phyloP scores from a whole-genome alignment of 257 asterid genomes.

The Ajuga chamaepitys region DNA sequence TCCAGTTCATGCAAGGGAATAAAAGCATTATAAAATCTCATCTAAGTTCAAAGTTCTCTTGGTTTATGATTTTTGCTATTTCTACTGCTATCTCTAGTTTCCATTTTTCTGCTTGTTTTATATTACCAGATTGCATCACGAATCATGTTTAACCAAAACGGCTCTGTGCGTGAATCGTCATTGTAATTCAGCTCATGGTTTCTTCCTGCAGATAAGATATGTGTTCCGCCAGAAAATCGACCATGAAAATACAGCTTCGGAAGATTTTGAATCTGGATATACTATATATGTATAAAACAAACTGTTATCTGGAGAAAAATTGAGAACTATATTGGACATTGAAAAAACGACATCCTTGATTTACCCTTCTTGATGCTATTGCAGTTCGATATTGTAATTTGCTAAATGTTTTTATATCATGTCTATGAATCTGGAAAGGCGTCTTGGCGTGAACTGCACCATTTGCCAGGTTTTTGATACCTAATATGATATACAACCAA shows the following conservation, averaged over 20 bases:
- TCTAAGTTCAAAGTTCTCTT: background rate
- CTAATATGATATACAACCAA: slow-evolving; percentile 18
- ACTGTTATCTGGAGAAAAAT: slow-evolving; percentile 10
- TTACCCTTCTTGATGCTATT: slow-evolving; percentile 28
- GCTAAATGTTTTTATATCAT: slow-evolving; percentile 16
- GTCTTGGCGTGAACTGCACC: slow-evolving; percentile 19
- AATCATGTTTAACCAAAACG: slow-evolving; percentile 38
- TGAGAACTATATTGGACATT: background rate
- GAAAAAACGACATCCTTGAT: background rate
- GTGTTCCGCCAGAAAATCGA: slow-evolving; percentile 17
- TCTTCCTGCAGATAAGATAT: slow-evolving; percentile 34
- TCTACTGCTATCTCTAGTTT: background rate
- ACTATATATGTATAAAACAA: background rate
- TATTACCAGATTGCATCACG: slow-evolving; percentile 46
- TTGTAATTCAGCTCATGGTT: slow-evolving; percentile 38
- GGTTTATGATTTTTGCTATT: background rate
- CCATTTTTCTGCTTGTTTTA: background rate
- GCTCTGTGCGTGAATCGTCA: slow-evolving; percentile 33
- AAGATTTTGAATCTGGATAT: slow-evolving; percentile 21
- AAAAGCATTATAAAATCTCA: background rate
- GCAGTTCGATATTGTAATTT: slow-evolving; percentile 8
- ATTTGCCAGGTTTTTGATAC: slow-evolving; percentile 18
- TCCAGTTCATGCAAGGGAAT: slow-evolving; percentile 1
- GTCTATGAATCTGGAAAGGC: slow-evolving; percentile 11
- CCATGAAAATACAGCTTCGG: slow-evolving; percentile 11